Evolutionary conservation across 352 stramenopile genomes (phyloP).

Genomic region (Hyaloperonospora brassicae): DNA sequence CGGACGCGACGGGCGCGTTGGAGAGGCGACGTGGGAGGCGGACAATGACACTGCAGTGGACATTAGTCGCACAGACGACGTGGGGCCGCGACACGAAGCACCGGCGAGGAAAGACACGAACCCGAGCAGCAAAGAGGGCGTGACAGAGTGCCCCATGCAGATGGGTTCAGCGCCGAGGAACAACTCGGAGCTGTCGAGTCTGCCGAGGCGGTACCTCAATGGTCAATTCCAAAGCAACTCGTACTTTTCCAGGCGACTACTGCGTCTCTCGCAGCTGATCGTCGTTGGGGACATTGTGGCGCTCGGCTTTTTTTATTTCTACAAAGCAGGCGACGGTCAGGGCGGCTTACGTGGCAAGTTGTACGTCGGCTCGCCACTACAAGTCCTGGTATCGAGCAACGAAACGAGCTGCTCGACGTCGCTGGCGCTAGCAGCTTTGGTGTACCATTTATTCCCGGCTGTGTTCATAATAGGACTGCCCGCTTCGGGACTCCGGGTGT

Average conservation of each 20-base stretch:
- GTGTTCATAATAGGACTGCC: conserved; percentile 47
- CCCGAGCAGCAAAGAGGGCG: conserved; percentile 18
- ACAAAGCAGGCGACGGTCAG: conserved; percentile 24
- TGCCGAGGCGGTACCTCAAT: conserved; percentile 41
- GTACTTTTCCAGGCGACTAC: conserved; percentile 63
- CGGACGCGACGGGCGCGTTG: too few relatives aligned
- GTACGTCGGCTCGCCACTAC: conserved; percentile 40
- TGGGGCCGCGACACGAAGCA: too few relatives aligned
- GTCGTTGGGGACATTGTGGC: conserved; percentile 45
- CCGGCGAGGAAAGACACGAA: neutral
- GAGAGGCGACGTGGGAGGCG: too few relatives aligned
- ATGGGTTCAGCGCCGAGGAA: conserved; percentile 27
- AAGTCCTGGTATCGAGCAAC: conserved; percentile 32
- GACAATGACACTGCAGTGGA: too few relatives aligned
- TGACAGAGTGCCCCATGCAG: conserved; percentile 26
- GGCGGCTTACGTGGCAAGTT: conserved; percentile 29
- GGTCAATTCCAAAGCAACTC: conserved; percentile 69
- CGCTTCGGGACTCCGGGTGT: conserved; percentile 44
- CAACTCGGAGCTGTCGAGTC: conserved; percentile 19
- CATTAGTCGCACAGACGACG: too few relatives aligned
- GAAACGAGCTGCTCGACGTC: conserved; percentile 41
- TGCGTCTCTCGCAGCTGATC: conserved; percentile 56
- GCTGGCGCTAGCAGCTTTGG: conserved; percentile 45
- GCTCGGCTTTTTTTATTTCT: conserved; percentile 57
- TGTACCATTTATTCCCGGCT: conserved; percentile 61